A percentile compares a stretch with the other conserved stretches of the same genome.
Conservation (phyloP, 2,329 filamentous ascomycete genomes). For the Fusarium sp. region DNA sequence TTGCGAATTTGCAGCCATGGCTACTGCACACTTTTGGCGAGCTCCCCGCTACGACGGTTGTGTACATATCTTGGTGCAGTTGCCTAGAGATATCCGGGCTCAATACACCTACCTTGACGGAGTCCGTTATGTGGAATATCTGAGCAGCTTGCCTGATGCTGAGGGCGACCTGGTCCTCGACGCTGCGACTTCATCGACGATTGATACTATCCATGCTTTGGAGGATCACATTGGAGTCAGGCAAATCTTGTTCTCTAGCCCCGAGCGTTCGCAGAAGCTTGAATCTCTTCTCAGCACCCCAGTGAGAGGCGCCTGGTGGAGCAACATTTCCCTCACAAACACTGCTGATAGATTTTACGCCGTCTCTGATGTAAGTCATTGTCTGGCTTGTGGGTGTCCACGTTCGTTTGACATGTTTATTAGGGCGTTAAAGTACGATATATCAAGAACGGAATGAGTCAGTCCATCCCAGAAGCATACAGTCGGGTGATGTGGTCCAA, state of each 20-base stretch:
- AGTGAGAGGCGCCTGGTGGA: background rate
- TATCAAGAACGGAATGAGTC: too few relatives aligned
- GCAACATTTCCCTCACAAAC: background rate
- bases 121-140: background rate
- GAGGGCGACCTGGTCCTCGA: background rate
- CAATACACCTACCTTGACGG: background rate
- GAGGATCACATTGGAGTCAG: background rate
- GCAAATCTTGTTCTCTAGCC: background rate
- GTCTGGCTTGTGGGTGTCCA: background rate
- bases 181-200: background rate
- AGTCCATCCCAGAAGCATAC: too few relatives aligned
- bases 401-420: background rate
- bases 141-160: background rate
- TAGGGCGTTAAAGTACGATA: background rate
- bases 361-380: background rate
- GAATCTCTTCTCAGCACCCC: background rate
- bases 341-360: background rate
- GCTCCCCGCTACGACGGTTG: too few relatives aligned
- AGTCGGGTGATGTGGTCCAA: background rate
- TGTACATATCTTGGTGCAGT: too few relatives aligned
- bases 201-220: background rate
- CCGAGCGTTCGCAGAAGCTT: background rate
- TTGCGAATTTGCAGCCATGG: background rate
- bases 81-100: background rate
- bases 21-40: background rate